Evolutionary conservation across 2,329 filamentous ascomycete genomes (phyloP).

Genomic region (Epichloe gansuensis): DNA sequence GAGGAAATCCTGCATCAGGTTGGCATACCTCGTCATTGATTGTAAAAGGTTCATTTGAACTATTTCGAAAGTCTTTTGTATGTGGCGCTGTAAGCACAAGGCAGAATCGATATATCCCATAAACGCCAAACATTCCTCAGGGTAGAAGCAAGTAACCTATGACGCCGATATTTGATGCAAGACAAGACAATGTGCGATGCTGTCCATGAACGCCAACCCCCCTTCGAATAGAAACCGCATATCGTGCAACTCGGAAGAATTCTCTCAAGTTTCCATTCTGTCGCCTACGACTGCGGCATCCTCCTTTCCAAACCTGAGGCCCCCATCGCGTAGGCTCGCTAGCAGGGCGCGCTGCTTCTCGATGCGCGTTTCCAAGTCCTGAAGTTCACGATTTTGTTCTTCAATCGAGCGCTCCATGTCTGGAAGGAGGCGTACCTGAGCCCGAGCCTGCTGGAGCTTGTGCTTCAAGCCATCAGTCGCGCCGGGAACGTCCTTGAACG

Average conservation of each 20-base stretch:
- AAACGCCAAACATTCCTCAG: not conserved
- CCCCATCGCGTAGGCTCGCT: conserved; percentile 36
- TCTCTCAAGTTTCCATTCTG: conserved; percentile 28
- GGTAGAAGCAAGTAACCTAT: not conserved
- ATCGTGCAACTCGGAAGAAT: not conserved
- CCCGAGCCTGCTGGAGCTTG: conserved; percentile 67
- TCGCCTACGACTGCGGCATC: conserved; percentile 15
- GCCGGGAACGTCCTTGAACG: conserved; percentile 62
- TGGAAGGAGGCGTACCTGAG: conserved; percentile 50
- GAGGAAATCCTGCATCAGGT: conserved; percentile 50
- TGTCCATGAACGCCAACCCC: not conserved
- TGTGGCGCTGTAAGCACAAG: not conserved
- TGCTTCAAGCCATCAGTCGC: conserved; percentile 71
- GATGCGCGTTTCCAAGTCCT: conserved; percentile 50
- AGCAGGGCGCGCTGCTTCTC: conserved; percentile 47
- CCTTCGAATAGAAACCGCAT: not conserved
- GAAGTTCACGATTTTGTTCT: conserved; percentile 62
- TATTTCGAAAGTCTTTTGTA: not conserved
- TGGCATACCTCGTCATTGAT: conserved; percentile 20
- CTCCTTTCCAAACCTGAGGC: conserved; percentile 21
- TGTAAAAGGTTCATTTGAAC: not conserved
- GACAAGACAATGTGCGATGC: not conserved
- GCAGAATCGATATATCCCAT: not conserved
- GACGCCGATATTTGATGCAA: not conserved
- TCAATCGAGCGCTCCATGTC: conserved; percentile 54